These are phyloP conservation scores for Botrytis fragariae DNA, from an alignment of 2,329 filamentous ascomycete species.

Conservation along the genomic window DNA sequence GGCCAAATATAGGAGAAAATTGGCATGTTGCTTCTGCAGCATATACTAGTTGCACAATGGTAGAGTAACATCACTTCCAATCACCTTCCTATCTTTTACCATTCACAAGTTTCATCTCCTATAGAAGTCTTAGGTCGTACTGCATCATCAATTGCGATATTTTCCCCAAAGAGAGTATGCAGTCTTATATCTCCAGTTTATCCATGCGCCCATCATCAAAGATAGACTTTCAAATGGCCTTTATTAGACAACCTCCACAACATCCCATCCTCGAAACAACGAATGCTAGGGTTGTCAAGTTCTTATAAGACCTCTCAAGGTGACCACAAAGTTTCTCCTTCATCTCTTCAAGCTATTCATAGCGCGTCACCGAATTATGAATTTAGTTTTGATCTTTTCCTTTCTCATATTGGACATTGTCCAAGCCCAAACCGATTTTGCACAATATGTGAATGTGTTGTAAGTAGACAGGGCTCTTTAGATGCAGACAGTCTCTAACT, in stretches of 20 bases:
- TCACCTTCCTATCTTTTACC: neutral
- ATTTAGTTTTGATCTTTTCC: neutral
- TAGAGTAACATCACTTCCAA: neutral
- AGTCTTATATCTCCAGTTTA: neutral
- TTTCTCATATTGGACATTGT: neutral
- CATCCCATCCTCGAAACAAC: neutral
- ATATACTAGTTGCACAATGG: neutral
- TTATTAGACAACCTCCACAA: neutral
- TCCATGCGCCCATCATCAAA: neutral
- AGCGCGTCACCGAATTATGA: neutral
- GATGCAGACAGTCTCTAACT: constrained; percentile 1
- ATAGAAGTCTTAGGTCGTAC: neutral
- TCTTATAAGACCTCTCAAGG: constrained; percentile 1
- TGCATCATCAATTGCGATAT: neutral
- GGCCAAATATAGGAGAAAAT: neutral
- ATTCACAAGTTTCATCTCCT: neutral
- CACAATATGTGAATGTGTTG: constrained; percentile 34
- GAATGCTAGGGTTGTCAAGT: neutral
- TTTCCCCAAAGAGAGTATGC: neutral
- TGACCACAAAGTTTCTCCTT: neutral
- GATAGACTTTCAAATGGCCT: neutral
- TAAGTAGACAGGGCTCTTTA: constrained; percentile 16
- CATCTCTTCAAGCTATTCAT: neutral
- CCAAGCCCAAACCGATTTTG: constrained; percentile 25
- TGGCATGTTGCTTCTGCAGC: constrained; percentile 8